Evolutionary conservation across 192 early-diverging fungal species (phyloP), one percentile per base, ranked within the genome.

Genomic region (Spinellus fusiger): DNA sequence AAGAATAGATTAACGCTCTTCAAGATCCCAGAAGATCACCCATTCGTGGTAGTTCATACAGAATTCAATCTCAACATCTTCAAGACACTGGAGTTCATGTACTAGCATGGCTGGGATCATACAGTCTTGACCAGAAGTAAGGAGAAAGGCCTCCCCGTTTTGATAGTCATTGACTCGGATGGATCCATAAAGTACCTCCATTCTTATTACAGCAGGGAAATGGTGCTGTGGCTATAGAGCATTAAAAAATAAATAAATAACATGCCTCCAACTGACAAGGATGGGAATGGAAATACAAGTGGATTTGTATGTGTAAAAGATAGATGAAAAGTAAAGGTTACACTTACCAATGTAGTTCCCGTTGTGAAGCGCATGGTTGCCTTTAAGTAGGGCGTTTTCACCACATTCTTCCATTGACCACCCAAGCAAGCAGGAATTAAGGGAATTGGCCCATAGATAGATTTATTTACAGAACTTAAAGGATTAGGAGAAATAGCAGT

Each of bases 21-120:
- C 65, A 53, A 66, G 49, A 29, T 66, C 65, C 65, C 65, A 66
- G 53, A 60, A 66, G 50, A 66, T 50, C 16, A 58, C 50, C 56
- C 59, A 50, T 20, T 66, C 65, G 20, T 49, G 34, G 25, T 34
- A 52, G 31, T 66, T 58, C 34, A 59, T 49, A 34, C 38, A 35
- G 46, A 66, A 66, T 51, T 60, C 65, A 37, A 66, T 60, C 52
- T 59, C 40, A 9, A 52, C 50, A 37, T 66, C 57, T 51, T 56
- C 49, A 23, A 66, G 33, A 22, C 58, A 66, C 1, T 59, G 56
- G 5, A 66, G 29, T 32, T 66, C 56, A 29, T 66, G 65, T 23
- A 66, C 65, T 10, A 59, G 49, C 13, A 56, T 22, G 26, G 65
- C 57, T 50, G 65, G 56, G 46, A 66, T 60, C 23, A 59, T 25